A percentile compares a stretch with the other conserved stretches of the same genome.
Evolutionary conservation across 129 eudicot species (phyloP).

Genomic region (Centella asiatica): DNA sequence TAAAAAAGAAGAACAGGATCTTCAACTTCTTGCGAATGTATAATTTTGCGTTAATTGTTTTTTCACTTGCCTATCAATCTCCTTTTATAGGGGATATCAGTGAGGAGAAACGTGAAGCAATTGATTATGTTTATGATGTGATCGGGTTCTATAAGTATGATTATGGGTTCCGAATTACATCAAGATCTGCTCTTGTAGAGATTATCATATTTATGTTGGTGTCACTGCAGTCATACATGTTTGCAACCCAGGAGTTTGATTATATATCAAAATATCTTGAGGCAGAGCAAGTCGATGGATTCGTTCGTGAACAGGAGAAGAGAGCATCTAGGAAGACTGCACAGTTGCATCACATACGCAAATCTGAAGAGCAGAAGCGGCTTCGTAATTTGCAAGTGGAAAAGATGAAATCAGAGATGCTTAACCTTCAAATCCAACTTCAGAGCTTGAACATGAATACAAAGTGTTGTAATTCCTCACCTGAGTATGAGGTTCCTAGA

Average conservation of each 20-base stretch:
- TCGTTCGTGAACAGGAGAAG: slow-evolving; percentile 49
- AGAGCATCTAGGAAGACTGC: slow-evolving; percentile 49
- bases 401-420: slow-evolving; percentile 56
- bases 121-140: slow-evolving; percentile 42
- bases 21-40: slow-evolving; percentile 48
- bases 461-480: slow-evolving; percentile 19
- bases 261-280: slow-evolving; percentile 45
- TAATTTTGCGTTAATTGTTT: slow-evolving; percentile 42
- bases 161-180: slow-evolving; percentile 45
- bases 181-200: slow-evolving; percentile 43
- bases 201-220: slow-evolving; percentile 44
- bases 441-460: slow-evolving; percentile 23
- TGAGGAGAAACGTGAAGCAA: slow-evolving; percentile 38
- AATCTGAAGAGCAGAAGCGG: slow-evolving; percentile 42
- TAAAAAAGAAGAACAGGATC: slow-evolving; percentile 39
- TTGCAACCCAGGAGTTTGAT: slow-evolving; percentile 52
- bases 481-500: slow-evolving; percentile 28
- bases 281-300: slow-evolving; percentile 48
- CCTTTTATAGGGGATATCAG: slow-evolving; percentile 39
- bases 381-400: slow-evolving; percentile 47
- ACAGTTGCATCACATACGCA: slow-evolving; percentile 46
- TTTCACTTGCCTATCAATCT: slow-evolving; percentile 44
- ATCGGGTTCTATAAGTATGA: slow-evolving; percentile 47
- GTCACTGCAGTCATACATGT: slow-evolving; percentile 45
- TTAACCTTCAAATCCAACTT: slow-evolving; percentile 46